Base-by-base conservation (phyloP, 495 filamentous ascomycete species). In the Aspergillus sparsus region DNA sequence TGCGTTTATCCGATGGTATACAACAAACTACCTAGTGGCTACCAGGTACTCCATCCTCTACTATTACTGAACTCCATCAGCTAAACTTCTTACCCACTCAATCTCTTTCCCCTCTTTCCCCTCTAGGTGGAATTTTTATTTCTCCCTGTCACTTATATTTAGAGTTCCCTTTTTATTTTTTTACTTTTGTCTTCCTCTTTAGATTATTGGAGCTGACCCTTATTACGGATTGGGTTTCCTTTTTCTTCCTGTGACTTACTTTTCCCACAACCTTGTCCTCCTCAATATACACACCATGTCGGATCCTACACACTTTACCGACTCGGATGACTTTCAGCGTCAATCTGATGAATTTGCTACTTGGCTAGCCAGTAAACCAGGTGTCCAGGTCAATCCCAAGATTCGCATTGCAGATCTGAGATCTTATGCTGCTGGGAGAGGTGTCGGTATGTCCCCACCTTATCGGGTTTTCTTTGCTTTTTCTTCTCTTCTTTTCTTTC, bases 361-460 rank as follows among this genome's bases (percentile, higher is more conserved):
- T 39, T 89, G 85, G 85, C 74, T 89, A 34, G 60, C 73, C 50
- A 66, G 73, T 21, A 73, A 73, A 53, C 79, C 74, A 8, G 80
- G 81, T 16, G 80, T 85, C 33, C 72, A 61, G 7, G 70, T 87
- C 57, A 87, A 77, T 60, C 68, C 71, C 8, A 87, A 86, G 55
- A 81, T 88, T 55, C 62, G 66, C 42, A 64, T 88, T 16, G 74
- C 73, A 46, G 85, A 88, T 66, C 62, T 87, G 35, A 73, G 84
- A 68, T 68, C 68, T 27, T 67, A 67, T 32, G 75, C 75, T 60
- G 77, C 79, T 62, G 85, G 87, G 44, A 71, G 87, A 74, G 86
- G 85, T 63, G 79, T 88, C 60, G 78, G 85, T 87, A 79, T 62
- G 82, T 47, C 44, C 44, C 44, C 44, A 7, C 42, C 18, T 41